These are phyloP conservation scores for Lichenothelia convexa DNA, from an alignment of 495 filamentous ascomycete genomes.

Conservation along the genomic window DNA sequence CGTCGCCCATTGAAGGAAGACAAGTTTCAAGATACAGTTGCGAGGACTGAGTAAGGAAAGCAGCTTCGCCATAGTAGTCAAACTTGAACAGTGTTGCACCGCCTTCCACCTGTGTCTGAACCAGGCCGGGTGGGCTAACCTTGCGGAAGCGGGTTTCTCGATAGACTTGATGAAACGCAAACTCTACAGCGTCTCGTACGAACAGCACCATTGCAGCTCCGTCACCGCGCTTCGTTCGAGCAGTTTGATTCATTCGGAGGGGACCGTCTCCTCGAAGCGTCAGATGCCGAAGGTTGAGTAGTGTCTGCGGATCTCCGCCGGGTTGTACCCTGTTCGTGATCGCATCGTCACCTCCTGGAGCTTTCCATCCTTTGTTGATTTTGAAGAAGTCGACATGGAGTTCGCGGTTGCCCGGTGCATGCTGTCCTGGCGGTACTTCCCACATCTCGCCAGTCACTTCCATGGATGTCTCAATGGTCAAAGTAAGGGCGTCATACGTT, in stretches of 20 bases:
- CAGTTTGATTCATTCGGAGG: no score
- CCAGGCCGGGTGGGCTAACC: slow-evolving; percentile 85
- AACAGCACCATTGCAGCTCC: slow-evolving; percentile 76
- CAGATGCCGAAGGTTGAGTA: slow-evolving; percentile 79
- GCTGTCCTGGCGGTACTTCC: slow-evolving; percentile 57
- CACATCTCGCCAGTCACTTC: slow-evolving; percentile 77
- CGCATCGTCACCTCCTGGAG: slow-evolving; percentile 77
- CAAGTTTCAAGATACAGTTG: slow-evolving; percentile 97
- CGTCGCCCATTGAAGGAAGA: slow-evolving; percentile 74
- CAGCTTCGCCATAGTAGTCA: slow-evolving; percentile 84
- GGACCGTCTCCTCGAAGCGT: no score
- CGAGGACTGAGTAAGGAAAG: slow-evolving; percentile 91
- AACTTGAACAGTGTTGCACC: slow-evolving; percentile 87
- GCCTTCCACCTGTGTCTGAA: slow-evolving; percentile 98
- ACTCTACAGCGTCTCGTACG: slow-evolving; percentile 67
- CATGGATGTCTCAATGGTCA: slow-evolving; percentile 80
- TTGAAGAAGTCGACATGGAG: slow-evolving; percentile 88
- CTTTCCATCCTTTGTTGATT: slow-evolving; percentile 48
- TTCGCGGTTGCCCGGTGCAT: slow-evolving; percentile 76
- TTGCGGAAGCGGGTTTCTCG: slow-evolving; percentile 62
- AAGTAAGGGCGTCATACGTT: slow-evolving; percentile 77
- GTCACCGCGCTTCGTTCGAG: no score
- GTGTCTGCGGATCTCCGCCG: slow-evolving; percentile 62
- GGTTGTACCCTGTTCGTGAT: slow-evolving; percentile 79
- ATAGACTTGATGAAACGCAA: slow-evolving; percentile 69